These are phyloP conservation scores for Ceratocystis harringtonii DNA, from an alignment of 2,329 filamentous ascomycete species.

Conservation along the genomic window DNA sequence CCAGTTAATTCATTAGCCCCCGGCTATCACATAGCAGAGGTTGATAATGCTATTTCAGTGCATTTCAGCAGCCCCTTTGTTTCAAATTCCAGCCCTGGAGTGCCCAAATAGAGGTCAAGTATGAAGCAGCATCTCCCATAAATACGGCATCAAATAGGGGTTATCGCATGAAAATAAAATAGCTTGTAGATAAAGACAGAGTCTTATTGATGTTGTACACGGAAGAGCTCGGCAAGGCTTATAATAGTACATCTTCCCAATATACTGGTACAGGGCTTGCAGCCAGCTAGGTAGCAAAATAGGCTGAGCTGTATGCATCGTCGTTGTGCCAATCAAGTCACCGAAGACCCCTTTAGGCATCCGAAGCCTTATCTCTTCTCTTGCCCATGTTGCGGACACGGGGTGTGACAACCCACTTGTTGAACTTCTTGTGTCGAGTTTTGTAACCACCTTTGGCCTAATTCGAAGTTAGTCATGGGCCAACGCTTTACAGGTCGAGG, in stretches of 20 bases:
- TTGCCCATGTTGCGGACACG: slow-evolving; percentile 83
- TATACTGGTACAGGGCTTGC: slow-evolving; percentile 16
- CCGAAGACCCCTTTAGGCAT: slow-evolving; percentile 5
- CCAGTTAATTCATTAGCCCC: background rate
- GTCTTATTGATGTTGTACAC: slow-evolving; percentile 14
- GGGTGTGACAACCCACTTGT: slow-evolving; percentile 78
- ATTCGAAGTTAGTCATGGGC: slow-evolving; percentile 22
- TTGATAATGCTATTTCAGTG: background rate
- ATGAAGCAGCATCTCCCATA: background rate
- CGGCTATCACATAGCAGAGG: background rate
- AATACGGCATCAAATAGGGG: background rate
- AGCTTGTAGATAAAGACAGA: background rate
- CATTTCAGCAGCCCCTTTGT: slow-evolving; percentile 5
- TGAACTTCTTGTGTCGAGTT: slow-evolving; percentile 78
- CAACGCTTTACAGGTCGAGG: background rate
- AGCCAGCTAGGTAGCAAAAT: background rate
- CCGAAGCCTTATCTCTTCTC: slow-evolving; percentile 48
- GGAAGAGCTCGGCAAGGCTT: slow-evolving; percentile 3
- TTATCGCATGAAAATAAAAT: background rate
- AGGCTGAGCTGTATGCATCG: background rate
- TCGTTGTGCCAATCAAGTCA: background rate
- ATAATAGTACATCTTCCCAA: slow-evolving; percentile 3
- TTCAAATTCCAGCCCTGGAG: background rate
- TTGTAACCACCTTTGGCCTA: slow-evolving; percentile 78
- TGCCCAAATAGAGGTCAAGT: background rate